These are phyloP conservation scores for Tremella yokohamensis DNA, from an alignment of 768 basidiomycete species.

Conservation along the genomic window DNA sequence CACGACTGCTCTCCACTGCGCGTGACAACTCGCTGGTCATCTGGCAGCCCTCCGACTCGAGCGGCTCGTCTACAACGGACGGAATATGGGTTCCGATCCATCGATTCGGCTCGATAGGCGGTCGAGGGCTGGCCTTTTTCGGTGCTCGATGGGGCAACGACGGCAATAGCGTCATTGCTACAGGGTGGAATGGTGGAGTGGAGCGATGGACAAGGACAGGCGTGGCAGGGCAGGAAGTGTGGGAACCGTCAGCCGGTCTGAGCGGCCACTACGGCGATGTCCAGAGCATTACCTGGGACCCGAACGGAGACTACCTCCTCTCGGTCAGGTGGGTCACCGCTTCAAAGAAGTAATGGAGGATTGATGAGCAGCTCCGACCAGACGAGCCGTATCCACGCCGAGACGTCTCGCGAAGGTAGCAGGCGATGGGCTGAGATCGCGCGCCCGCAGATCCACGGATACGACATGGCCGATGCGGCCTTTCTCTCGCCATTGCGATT, in stretches of 20 bases:
- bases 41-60: constrained; percentile 71
- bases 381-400: constrained; percentile 82
- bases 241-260: constrained; percentile 74
- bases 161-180: constrained; percentile 68
- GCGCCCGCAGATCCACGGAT: constrained; percentile 94
- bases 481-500: constrained; percentile 75
- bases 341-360: not conserved
- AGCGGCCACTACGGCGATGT: constrained; percentile 82
- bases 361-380: constrained; percentile 67
- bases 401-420: constrained; percentile 37
- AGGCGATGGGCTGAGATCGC: constrained; percentile 61
- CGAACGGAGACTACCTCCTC: constrained; percentile 75
- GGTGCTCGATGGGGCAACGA: constrained; percentile 74
- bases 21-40: constrained; percentile 92
- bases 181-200: constrained; percentile 95
- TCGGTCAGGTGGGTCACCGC: constrained; percentile 66
- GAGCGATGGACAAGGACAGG: constrained; percentile 65
- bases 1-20: constrained; percentile 79
- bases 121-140: constrained; percentile 83
- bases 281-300: constrained; percentile 79
- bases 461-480: constrained; percentile 76
- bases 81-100: constrained; percentile 84
- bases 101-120: constrained; percentile 90
- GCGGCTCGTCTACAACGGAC: constrained; percentile 8
- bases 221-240: constrained; percentile 53